Evolutionary conservation across 2,329 filamentous ascomycete genomes (phyloP).

Genomic region (Colletotrichum higginsianum): DNA sequence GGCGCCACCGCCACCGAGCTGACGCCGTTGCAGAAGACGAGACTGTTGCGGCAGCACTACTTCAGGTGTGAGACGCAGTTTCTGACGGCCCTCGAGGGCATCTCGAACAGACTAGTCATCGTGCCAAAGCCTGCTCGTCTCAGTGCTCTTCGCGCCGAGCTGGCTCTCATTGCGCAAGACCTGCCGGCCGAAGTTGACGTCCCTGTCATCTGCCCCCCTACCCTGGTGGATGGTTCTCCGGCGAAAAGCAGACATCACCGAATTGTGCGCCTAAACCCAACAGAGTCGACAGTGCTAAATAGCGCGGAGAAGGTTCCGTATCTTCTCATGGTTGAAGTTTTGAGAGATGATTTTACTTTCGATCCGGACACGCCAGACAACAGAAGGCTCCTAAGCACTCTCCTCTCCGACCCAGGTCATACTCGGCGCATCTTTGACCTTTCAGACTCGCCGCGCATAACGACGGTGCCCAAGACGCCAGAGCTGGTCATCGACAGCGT

Average conservation of each 20-base stretch:
- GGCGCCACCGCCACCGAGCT: conserved; percentile 73
- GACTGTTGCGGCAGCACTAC: conserved; percentile 83
- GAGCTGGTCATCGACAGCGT: conserved; percentile 77
- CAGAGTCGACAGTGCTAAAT: conserved; percentile 87
- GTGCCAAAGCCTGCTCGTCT: conserved; percentile 87
- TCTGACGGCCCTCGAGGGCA: conserved; percentile 83
- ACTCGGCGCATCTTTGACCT: conserved; percentile 77
- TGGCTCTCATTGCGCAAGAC: conserved; percentile 85
- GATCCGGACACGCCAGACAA: conserved; percentile 83
- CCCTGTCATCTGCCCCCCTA: conserved; percentile 84
- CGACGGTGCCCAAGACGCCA: conserved; percentile 55
- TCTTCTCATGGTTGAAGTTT: conserved; percentile 86
- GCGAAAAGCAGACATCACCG: conserved; percentile 84
- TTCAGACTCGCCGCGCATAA: conserved; percentile 74
- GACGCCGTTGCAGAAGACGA: conserved; percentile 76
- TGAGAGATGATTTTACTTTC: conserved; percentile 87
- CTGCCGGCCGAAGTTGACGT: conserved; percentile 88
- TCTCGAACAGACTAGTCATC: conserved; percentile 86
- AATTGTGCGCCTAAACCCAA: conserved; percentile 86
- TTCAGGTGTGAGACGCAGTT: conserved; percentile 88
- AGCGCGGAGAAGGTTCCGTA: conserved; percentile 91
- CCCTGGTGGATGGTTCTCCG: conserved; percentile 79
- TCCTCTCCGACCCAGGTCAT: conserved; percentile 71
- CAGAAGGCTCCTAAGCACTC: conserved; percentile 71
- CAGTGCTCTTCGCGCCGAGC: conserved; percentile 84